Evolutionary conservation across 2,329 filamentous ascomycete genomes (phyloP), one percentile per base, ranked within the genome.

Genomic region (Alternaria brassicicola): DNA sequence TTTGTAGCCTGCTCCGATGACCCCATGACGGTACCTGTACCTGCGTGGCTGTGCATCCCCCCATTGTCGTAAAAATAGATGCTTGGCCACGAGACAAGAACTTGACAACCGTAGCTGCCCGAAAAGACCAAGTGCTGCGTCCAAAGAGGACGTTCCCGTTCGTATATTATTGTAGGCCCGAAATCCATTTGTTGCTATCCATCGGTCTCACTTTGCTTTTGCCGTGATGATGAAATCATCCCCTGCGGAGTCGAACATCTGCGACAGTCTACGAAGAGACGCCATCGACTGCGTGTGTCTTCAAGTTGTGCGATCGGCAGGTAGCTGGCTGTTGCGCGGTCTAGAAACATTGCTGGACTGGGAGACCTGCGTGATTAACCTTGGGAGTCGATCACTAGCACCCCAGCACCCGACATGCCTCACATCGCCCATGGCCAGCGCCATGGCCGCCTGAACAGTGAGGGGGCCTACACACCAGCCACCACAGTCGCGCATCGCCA

Each of bases 51-150:
- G 53, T 51, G 53, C 53, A 13, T 13, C 30, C 28, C 15, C 50
- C 39, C 45, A 30, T 19, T 13, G 17, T 26, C 21, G 53, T 55
- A 55, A 55, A 55, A 55, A 55, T 55, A 55, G 53, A 51, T 25
- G n/a, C 38, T 52, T 38, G 53, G 47, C 53, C 38, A 55, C 46
- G 33, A 52, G 30, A 51, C 38, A 47, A 25, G 45, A 36, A 41
- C 36, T 43, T 36, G 28, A 38, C 31, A 19, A 12, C 23, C 52
- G 38, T 46, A 42, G 53, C 53, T 55, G 46, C 46, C 39, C 47
- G 33, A 49, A 55, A 46, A 48, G 35, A 39, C 7, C 21, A 54
- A 36, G 31, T 31, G 39, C 31, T 26, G 28, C 39, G 26, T 52
- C 7, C 15, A 36, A 15, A 39, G 26, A 55, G 45, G 53, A 55